Evolutionary conservation across 2,329 filamentous ascomycete genomes (phyloP).

Genomic region (Colletotrichum sp.): DNA sequence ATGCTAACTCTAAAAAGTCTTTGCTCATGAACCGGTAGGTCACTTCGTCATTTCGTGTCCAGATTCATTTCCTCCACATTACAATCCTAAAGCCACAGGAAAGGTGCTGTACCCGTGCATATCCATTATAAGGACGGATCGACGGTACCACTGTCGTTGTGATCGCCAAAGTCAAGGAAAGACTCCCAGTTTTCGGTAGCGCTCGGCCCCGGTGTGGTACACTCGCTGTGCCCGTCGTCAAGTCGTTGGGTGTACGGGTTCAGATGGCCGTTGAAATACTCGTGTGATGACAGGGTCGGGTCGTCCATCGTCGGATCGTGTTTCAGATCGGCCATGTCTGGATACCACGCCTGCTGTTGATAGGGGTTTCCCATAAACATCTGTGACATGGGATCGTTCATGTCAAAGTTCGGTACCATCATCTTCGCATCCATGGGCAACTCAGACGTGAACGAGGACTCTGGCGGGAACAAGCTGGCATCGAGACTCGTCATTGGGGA

Average conservation of each 20-base stretch:
- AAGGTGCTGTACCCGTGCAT: neutral
- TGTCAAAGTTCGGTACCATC: conserved; percentile 38
- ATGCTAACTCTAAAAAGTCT: conserved; percentile 22
- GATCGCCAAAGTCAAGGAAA: conserved; percentile 24
- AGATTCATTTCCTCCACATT: conserved; percentile 25
- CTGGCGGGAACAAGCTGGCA: conserved; percentile 26
- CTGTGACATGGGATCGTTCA: conserved; percentile 27
- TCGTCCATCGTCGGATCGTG: neutral
- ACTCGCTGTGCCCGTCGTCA: neutral
- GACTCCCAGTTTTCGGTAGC: conserved; percentile 6
- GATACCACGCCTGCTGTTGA: conserved; percentile 5
- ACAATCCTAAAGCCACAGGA: conserved; percentile 21
- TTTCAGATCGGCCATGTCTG: conserved; percentile 2
- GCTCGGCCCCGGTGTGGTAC: neutral
- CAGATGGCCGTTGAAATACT: conserved; percentile 7
- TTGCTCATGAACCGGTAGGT: conserved; percentile 9
- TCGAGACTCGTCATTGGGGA: conserved; percentile 25
- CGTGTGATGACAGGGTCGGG: neutral
- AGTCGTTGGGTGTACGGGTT: conserved; percentile 8
- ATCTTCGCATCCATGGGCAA: conserved; percentile 47
- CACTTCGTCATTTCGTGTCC: conserved; percentile 2
- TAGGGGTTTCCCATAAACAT: conserved; percentile 16
- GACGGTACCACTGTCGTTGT: neutral
- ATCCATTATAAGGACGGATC: neutral
- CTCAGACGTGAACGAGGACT: conserved; percentile 46